Evolutionary conservation across 305 asterid species (phyloP).

Genomic region (Stenogyne calaminthoides): DNA sequence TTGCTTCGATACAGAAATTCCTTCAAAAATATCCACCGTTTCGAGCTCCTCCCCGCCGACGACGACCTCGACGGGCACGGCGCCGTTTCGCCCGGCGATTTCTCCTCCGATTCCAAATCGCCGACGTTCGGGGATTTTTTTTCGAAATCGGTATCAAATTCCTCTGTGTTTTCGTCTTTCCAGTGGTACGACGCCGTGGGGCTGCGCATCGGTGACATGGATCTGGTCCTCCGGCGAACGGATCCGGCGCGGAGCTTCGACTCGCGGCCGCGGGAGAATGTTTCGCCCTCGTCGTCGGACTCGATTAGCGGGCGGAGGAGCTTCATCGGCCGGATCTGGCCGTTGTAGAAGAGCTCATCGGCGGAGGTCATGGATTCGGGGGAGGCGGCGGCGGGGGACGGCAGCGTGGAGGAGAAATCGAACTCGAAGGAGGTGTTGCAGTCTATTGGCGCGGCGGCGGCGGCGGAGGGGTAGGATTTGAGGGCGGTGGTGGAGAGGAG

Average conservation of each 20-base stretch:
- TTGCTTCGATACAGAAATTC: constrained; percentile 88
- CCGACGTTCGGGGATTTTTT: constrained; percentile 5
- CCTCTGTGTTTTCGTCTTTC: constrained; percentile 30
- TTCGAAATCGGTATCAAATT: constrained; percentile 28
- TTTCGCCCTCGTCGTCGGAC: constrained; percentile 44
- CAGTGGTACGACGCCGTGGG: constrained; percentile 46
- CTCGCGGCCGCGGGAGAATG: constrained; percentile 57
- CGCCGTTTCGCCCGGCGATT: constrained; percentile 40
- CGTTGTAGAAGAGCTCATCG: constrained; percentile 84
- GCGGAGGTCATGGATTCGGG: constrained; percentile 81
- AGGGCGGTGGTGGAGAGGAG: constrained; percentile 42
- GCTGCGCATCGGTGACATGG: constrained; percentile 77
- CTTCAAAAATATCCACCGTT: constrained; percentile 80
- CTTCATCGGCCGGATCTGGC: constrained; percentile 96
- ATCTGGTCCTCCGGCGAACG: constrained; percentile 81
- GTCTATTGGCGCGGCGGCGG: constrained; percentile 28
- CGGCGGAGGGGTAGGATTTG: constrained; percentile 50
- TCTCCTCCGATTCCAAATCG: neutral
- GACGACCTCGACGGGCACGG: constrained; percentile 74
- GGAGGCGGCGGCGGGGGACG: constrained; percentile 40
- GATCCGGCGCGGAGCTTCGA: constrained; percentile 64
- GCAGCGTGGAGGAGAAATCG: constrained; percentile 58
- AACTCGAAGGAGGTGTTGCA: constrained; percentile 57
- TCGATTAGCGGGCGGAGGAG: constrained; percentile 60
- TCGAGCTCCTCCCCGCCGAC: constrained; percentile 46